Evolutionary conservation across 2,329 filamentous ascomycete species (phyloP).

Genomic region (Pseudogymnoascus sp.): DNA sequence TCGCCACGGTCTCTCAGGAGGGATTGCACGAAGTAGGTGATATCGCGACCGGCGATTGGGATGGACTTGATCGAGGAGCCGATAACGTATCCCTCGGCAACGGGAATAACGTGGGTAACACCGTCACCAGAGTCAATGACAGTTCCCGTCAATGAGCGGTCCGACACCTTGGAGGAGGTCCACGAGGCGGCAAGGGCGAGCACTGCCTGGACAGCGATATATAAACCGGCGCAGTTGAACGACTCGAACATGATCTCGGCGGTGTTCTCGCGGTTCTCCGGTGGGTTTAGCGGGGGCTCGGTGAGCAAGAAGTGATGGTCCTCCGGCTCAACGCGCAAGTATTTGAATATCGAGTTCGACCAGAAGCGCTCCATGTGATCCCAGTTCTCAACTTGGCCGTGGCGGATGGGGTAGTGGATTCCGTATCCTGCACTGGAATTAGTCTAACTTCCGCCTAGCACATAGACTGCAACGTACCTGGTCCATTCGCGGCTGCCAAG

Average conservation of each 20-base stretch:
- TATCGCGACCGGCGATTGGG: conserved; percentile 93
- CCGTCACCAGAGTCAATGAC: conserved; percentile 98
- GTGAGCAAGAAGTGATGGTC: conserved; percentile 98
- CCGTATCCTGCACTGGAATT: conserved; percentile 63
- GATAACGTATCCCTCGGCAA: conserved; percentile 97
- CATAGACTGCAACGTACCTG: conserved; percentile 49
- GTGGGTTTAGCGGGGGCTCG: conserved; percentile 93
- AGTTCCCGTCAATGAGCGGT: conserved; percentile 90
- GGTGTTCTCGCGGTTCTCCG: conserved; percentile 97
- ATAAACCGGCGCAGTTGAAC: conserved; percentile 97
- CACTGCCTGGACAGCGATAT: conserved; percentile 97
- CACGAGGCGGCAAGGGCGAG: conserved; percentile 93
- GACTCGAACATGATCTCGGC: conserved; percentile 99
- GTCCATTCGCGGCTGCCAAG: conserved; percentile 71
- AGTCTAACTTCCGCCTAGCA: background rate
- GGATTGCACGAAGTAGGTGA: conserved; percentile 97
- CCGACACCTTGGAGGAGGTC: conserved; percentile 97
- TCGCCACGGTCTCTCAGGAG: conserved; percentile 92
- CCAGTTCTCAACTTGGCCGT: conserved; percentile 99
- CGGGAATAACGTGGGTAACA: conserved; percentile 97
- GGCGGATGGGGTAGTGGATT: conserved; percentile 93
- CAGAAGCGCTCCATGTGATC: conserved; percentile 99
- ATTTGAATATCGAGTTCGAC: conserved; percentile 99
- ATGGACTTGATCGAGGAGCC: conserved; percentile 99
- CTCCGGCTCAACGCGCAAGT: conserved; percentile 93